Evolutionary conservation across 176 grass and related monocot species (phyloP).

Genomic region (Rhynchospora pubera): DNA sequence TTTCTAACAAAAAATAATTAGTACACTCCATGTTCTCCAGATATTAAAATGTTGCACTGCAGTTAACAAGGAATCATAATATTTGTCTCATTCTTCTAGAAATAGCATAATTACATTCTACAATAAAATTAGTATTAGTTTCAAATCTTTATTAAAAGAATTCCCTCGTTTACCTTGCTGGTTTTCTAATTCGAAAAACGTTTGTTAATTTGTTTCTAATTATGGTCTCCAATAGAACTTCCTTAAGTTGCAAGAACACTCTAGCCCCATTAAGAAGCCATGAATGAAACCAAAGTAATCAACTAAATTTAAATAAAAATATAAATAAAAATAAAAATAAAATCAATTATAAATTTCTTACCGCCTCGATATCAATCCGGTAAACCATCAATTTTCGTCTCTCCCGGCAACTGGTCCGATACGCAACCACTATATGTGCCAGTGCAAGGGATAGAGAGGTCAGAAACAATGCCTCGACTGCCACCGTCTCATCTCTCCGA

Average conservation of each 20-base stretch:
- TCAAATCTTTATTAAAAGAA: background rate
- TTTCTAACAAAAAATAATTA: no score
- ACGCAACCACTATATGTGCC: slow-evolving; percentile 73
- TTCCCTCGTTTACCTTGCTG: background rate
- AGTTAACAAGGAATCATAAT: no score
- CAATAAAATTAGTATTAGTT: no score
- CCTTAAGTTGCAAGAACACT: background rate
- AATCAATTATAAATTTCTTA: slow-evolving; percentile 23
- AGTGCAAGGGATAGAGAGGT: slow-evolving; percentile 56
- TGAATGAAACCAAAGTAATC: background rate
- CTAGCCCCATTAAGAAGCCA: background rate
- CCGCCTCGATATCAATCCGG: slow-evolving; percentile 90
- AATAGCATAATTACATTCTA: background rate
- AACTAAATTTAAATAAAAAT: background rate
- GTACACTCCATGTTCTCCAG: no score
- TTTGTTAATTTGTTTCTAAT: background rate
- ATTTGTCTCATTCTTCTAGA: background rate
- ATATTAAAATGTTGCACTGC: no score
- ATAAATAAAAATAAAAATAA: no score
- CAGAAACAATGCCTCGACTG: slow-evolving; percentile 45
- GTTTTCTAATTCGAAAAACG: background rate
- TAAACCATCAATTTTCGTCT: slow-evolving; percentile 79
- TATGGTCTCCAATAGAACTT: background rate
- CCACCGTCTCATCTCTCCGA: slow-evolving; percentile 21
- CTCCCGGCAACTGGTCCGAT: slow-evolving; percentile 84